These are phyloP conservation scores for Pleurotus ostreatus DNA, from an alignment of 768 basidiomycete species.

Conservation along the genomic window DNA sequence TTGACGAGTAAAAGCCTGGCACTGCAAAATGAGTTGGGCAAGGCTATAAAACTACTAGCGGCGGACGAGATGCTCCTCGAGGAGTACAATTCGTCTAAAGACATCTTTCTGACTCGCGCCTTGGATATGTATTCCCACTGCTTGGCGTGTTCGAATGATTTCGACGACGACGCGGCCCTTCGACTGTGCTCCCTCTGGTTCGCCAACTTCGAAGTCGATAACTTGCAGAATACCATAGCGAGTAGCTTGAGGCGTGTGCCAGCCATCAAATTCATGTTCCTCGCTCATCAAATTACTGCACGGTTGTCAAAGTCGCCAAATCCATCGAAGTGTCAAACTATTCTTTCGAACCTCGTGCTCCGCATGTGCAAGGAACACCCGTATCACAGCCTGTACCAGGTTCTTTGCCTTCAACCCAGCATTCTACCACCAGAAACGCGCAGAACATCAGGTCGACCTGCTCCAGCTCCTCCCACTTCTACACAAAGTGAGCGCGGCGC, in stretches of 20 bases:
- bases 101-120: slow-evolving; percentile 68
- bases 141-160: slow-evolving; percentile 62
- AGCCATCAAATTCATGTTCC: slow-evolving; percentile 84
- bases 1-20: slow-evolving; percentile 11
- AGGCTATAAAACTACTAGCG: slow-evolving; percentile 30
- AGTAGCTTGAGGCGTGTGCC: slow-evolving; percentile 58
- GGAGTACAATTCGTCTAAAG: slow-evolving; percentile 51
- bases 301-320: slow-evolving; percentile 54
- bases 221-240: slow-evolving; percentile 34
- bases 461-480: slow-evolving; percentile 24
- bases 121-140: slow-evolving; percentile 84
- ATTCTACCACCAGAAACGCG: slow-evolving; percentile 19
- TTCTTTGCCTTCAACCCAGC: slow-evolving; percentile 64
- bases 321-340: slow-evolving; percentile 42
- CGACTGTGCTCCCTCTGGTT: slow-evolving; percentile 92
- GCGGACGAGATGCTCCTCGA: slow-evolving; percentile 46
- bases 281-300: slow-evolving; percentile 93
- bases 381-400: slow-evolving; percentile 89
- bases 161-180: slow-evolving; percentile 75
- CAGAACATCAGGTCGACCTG: slow-evolving; percentile 43
- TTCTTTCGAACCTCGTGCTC: slow-evolving; percentile 60
- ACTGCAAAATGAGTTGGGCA: slow-evolving; percentile 22
- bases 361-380: slow-evolving; percentile 89
- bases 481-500: slow-evolving; percentile 55
- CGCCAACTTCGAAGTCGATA: slow-evolving; percentile 70